These are phyloP conservation scores for Arthrobotrys megalospora DNA, from an alignment of 2,329 filamentous ascomycete genomes.

Conservation along the genomic window DNA sequence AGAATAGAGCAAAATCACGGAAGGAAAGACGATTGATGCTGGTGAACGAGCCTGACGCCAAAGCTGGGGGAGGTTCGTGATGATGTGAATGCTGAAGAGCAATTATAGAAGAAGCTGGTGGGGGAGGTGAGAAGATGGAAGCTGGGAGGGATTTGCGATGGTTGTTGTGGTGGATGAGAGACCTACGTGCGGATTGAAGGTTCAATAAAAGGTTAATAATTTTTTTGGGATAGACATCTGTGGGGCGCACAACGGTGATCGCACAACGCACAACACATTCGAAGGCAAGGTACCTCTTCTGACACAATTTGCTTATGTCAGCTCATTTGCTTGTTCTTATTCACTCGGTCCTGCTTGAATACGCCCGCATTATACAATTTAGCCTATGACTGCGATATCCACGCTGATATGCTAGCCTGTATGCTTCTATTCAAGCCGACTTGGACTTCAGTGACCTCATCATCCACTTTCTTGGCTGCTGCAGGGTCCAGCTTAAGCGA, in stretches of 20 bases:
- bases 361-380: neutral
- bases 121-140: slow-evolving; percentile 3
- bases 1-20: neutral
- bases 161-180: neutral
- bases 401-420: neutral
- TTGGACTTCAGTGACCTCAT: neutral
- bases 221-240: neutral
- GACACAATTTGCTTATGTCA: slow-evolving; percentile 19
- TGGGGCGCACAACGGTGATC: neutral
- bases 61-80: neutral
- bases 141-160: neutral
- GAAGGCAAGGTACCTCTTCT: neutral
- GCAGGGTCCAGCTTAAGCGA: slow-evolving; percentile 59
- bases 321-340: neutral
- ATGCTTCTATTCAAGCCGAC: neutral
- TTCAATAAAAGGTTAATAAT: neutral
- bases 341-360: neutral
- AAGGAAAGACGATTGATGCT: neutral
- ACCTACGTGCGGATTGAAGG: neutral
- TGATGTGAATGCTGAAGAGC: neutral
- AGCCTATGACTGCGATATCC: neutral
- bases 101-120: neutral
- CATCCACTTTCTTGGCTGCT: slow-evolving; percentile 23
- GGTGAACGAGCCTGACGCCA: neutral
- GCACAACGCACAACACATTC: slow-evolving; percentile 27